Percentiles rank a stretch among this genome's conserved stretches.
phyloP scores from a whole-genome alignment of 129 eudicot species.

The Gnaphalium uliginosum region DNA sequence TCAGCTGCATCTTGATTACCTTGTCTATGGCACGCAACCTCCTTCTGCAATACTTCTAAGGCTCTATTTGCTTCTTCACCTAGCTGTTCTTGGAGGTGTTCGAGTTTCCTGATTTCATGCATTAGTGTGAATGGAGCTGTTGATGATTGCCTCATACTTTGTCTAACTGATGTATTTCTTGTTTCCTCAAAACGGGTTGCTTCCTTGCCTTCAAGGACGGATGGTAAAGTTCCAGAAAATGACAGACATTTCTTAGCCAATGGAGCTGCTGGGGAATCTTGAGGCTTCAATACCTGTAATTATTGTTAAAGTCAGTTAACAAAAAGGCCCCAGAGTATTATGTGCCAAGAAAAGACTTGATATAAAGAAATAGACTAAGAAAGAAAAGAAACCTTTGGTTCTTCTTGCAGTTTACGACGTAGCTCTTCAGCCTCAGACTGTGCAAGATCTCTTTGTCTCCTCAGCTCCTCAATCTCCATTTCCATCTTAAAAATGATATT shows the following conservation, averaged over 20 bases:
- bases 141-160: conserved; percentile 79
- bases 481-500: conserved; percentile 59
- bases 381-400: conserved; percentile 44
- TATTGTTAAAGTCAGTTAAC: conserved; percentile 4
- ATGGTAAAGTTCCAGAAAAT: conserved; percentile 61
- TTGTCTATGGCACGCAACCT: conserved; percentile 85
- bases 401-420: conserved; percentile 75
- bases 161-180: conserved; percentile 58
- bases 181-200: conserved; percentile 42
- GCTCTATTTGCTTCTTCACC: conserved; percentile 97
- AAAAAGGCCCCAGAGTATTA: background rate
- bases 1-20: conserved; percentile 99
- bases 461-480: conserved; percentile 85
- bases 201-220: conserved; percentile 60
- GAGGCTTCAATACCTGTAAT: conserved; percentile 45
- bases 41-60: conserved; percentile 87
- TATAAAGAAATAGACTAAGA: conserved; percentile 5
- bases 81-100: conserved; percentile 94
- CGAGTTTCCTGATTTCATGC: conserved; percentile 95
- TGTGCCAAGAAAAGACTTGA: background rate
- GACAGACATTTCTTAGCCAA: conserved; percentile 79
- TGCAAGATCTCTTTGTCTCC: conserved; percentile 89
- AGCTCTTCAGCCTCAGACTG: conserved; percentile 75
- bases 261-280: conserved; percentile 47
- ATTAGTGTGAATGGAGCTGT: conserved; percentile 90